Conservation (phyloP, 2,329 filamentous ascomycete genomes). For the Colletotrichum orbiculare region DNA sequence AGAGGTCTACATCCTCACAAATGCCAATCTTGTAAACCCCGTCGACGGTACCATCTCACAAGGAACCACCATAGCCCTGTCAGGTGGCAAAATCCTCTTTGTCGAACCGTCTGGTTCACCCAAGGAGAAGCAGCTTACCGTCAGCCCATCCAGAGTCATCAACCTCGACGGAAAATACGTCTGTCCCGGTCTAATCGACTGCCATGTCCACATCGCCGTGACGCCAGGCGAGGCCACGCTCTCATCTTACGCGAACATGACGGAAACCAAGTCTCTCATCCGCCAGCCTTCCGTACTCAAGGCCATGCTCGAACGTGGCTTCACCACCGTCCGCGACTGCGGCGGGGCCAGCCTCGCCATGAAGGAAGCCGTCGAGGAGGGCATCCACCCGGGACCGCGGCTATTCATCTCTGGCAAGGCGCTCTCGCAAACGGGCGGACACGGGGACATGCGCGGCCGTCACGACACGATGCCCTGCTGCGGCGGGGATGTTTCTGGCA, state of each 20-base stretch:
- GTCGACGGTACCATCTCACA: too few relatives aligned
- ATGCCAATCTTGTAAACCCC: too few relatives aligned
- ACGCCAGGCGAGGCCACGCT: constrained; percentile 40
- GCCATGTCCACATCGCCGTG: constrained; percentile 45
- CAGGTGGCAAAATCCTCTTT: too few relatives aligned
- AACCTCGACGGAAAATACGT: constrained; percentile 44
- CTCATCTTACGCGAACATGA: constrained; percentile 40
- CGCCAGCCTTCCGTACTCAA: constrained; percentile 54
- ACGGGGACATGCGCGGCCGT: constrained; percentile 61
- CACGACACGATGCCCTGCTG: constrained; percentile 46
- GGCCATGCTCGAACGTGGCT: constrained; percentile 67
- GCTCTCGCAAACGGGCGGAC: constrained; percentile 68
- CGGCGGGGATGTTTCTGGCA: constrained; percentile 54
- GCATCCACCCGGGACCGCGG: constrained; percentile 63
- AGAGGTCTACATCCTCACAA: too few relatives aligned
- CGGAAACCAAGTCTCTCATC: constrained; percentile 50
- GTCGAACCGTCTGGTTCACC: too few relatives aligned
- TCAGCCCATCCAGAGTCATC: neutral
- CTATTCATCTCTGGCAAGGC: constrained; percentile 65
- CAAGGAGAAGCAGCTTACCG: too few relatives aligned
- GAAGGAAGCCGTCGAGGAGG: constrained; percentile 65
- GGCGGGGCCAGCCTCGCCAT: constrained; percentile 66
- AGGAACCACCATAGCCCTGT: too few relatives aligned
- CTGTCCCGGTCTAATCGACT: constrained; percentile 48
- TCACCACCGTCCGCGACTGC: constrained; percentile 68